Conservation (phyloP, 495 filamentous ascomycete species). For the Penicillium paradoxum region DNA sequence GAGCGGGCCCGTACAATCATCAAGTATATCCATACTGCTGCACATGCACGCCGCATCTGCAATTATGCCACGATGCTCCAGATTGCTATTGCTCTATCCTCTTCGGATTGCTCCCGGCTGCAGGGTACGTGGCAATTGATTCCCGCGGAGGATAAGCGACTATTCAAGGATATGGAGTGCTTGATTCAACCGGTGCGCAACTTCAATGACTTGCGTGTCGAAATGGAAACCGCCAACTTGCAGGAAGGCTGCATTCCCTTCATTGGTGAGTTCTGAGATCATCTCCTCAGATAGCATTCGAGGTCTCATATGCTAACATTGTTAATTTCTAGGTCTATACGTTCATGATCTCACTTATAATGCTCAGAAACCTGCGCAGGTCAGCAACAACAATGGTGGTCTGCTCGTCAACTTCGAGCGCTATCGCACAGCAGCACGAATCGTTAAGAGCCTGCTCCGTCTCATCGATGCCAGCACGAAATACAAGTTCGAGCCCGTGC, state of each 20-base stretch:
- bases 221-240: constrained; percentile 77
- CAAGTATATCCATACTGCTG: constrained; percentile 90
- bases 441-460: constrained; percentile 87
- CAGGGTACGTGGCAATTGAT: constrained; percentile 78
- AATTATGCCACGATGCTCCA: constrained; percentile 98
- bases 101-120: constrained; percentile 72
- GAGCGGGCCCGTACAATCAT: constrained; percentile 80
- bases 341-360: constrained; percentile 98
- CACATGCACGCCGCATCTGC: constrained; percentile 74
- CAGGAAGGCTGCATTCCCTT: constrained; percentile 95
- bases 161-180: constrained; percentile 74
- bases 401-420: constrained; percentile 93
- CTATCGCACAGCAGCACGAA: constrained; percentile 80
- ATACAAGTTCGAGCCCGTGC: constrained; percentile 79
- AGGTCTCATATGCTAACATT: neutral
- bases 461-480: constrained; percentile 88
- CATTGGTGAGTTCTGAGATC: constrained; percentile 57
- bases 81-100: constrained; percentile 84
- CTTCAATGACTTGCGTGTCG: constrained; percentile 80
- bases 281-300: neutral
- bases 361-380: constrained; percentile 73
- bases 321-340: constrained; percentile 57
- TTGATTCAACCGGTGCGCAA: constrained; percentile 85
- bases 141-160: constrained; percentile 60
- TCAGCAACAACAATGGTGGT: constrained; percentile 54